Evolutionary conservation across 257 asterid genomes (phyloP).

Genomic region (Hygrophila difformis): DNA sequence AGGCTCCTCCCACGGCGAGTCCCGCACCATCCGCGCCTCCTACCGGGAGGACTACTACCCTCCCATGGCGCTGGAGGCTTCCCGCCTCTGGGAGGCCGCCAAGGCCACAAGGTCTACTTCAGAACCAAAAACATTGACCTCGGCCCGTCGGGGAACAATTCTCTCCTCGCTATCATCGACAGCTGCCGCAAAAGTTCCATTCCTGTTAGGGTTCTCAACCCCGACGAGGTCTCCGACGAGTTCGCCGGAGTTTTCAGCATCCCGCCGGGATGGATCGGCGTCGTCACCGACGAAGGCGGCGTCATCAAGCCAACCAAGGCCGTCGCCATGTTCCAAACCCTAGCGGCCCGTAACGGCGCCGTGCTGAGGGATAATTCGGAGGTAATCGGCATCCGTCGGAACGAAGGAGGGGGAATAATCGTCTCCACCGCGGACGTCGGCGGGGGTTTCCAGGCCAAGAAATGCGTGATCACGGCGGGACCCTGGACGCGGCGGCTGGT

Average conservation of each 20-base stretch:
- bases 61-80: conserved; percentile 46
- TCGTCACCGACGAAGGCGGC: conserved; percentile 62
- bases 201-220: conserved; percentile 32
- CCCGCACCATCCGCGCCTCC: conserved; percentile 73
- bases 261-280: conserved; percentile 67
- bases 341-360: conserved; percentile 55
- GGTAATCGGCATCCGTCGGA: conserved; percentile 33
- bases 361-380: conserved; percentile 41
- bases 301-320: conserved; percentile 89
- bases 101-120: conserved; percentile 73
- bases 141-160: conserved; percentile 45
- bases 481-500: conserved; percentile 61
- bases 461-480: conserved; percentile 75
- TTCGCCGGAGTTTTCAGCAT: conserved; percentile 36
- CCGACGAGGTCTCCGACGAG: conserved; percentile 18
- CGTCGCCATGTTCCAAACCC: conserved; percentile 81
- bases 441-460: conserved; percentile 25
- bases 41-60: conserved; percentile 82
- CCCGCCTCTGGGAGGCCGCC: conserved; percentile 52
- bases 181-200: conserved; percentile 56
- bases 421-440: conserved; percentile 25
- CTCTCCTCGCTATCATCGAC: conserved; percentile 42
- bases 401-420: conserved; percentile 20
- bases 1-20: conserved; percentile 98
- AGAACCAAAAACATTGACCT: conserved; percentile 57